These are phyloP conservation scores for Drosera capensis DNA, from an alignment of 148 eudicot species.

Conservation along the genomic window DNA sequence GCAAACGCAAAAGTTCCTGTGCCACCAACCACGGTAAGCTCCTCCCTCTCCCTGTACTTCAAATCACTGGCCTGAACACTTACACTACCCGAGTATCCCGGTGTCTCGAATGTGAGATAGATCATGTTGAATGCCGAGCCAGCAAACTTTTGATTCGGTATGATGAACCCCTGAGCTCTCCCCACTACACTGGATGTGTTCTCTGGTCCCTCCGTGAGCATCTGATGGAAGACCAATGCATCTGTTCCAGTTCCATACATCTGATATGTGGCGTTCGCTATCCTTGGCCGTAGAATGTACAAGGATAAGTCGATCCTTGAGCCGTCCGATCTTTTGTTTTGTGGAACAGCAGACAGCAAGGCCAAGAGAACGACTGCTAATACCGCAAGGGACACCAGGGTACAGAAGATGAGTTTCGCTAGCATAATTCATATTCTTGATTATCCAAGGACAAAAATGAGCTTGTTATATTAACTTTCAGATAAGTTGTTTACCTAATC, in stretches of 20 bases:
- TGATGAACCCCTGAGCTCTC: conserved; percentile 65
- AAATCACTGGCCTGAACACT: conserved; percentile 42
- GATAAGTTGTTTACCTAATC: background rate
- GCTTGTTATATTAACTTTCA: too few relatives aligned
- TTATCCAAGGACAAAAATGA: too few relatives aligned
- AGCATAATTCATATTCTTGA: conserved; percentile 22
- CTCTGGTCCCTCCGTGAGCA: conserved; percentile 51
- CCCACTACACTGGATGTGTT: conserved; percentile 46
- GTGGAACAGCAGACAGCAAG: conserved; percentile 37
- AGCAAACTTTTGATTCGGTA: conserved; percentile 49
- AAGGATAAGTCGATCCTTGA: conserved; percentile 41
- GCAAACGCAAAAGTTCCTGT: conserved; percentile 78
- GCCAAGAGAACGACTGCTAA: conserved; percentile 49
- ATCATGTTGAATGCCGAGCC: conserved; percentile 56
- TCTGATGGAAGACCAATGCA: conserved; percentile 44
- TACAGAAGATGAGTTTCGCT: conserved; percentile 43
- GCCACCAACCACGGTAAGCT: conserved; percentile 70
- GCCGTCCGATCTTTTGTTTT: conserved; percentile 9
- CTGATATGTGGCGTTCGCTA: conserved; percentile 1
- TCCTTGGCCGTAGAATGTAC: conserved; percentile 48
- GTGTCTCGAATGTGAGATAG: conserved; percentile 43
- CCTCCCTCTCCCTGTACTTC: conserved; percentile 17
- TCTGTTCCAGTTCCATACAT: conserved; percentile 6
- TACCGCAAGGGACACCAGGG: conserved; percentile 32
- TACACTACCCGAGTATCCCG: conserved; percentile 43